Conservation (phyloP, 2,329 filamentous ascomycete species). For the Blastomyces parvus region DNA sequence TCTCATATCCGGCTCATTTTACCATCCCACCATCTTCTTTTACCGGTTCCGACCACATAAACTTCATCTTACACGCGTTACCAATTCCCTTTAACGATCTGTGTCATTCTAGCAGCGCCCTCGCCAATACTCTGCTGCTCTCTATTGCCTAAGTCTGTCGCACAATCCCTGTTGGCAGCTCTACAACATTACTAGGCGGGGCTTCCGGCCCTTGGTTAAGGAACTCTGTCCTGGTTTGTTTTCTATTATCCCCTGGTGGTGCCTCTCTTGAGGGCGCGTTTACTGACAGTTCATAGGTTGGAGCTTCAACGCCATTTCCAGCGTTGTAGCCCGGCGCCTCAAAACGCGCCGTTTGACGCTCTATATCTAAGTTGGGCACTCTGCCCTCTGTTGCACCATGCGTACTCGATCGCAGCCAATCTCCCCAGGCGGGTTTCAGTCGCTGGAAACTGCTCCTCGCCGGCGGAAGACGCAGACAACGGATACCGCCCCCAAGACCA, state of each 20-base stretch:
- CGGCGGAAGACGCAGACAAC: constrained; percentile 13
- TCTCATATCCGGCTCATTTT: neutral
- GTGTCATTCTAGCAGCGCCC: too few relatives aligned
- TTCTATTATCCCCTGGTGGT: neutral
- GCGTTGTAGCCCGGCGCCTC: neutral
- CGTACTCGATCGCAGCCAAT: constrained; percentile 32
- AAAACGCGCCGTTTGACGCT: neutral
- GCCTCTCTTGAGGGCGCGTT: neutral
- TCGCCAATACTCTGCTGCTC: neutral
- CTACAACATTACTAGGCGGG: neutral
- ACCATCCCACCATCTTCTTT: neutral
- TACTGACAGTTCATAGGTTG: neutral
- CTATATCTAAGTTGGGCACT: neutral
- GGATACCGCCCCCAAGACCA: constrained; percentile 16
- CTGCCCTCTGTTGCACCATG: constrained; percentile 20
- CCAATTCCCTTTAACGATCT: neutral
- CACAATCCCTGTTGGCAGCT: neutral
- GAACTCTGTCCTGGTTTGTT: neutral
- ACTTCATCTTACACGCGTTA: neutral
- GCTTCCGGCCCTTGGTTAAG: neutral
- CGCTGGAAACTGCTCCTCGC: constrained; percentile 22
- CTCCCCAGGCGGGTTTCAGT: constrained; percentile 27
- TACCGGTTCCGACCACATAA: neutral
- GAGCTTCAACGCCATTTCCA: neutral
- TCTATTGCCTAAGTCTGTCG: neutral